Base-by-base conservation (phyloP, 2,329 filamentous ascomycete genomes). In the Aureobasidium namibiae region DNA sequence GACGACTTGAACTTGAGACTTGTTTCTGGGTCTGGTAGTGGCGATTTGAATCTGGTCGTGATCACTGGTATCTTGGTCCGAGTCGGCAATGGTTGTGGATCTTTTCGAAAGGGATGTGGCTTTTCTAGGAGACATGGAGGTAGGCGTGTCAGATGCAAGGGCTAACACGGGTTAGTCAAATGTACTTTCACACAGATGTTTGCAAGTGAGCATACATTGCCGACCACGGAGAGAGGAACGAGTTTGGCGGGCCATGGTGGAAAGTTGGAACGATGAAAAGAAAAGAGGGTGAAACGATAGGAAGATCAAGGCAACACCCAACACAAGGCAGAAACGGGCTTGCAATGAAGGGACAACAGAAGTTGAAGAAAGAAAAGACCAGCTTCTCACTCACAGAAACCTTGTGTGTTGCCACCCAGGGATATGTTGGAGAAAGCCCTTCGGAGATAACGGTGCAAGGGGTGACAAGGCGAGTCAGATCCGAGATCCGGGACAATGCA, bases 1-100 rank as follows among this genome's bases (percentile, higher is more conserved):
- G 26, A 59, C 46, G 31, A 59, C 57, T 38, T 53, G 46, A n/a
- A 59, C 57, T 53, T 59, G 21, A n/a, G 38, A 31, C 16, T 46
- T 45, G 26, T 38, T 21, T 45, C 38, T 50, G 39, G 52, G 7
- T 16, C 31, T 52, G 36, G 38, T 29, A 11, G 45, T 24, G 29
- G 36, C 45, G 21, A 18, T 24, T 13, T 24, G 9, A 3, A 18
- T 16, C 29, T 53, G 44, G 9, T 59, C 57, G 26, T 33, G 46
- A 26, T 59, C 44, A 29, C 41, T 57, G 23, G n/a, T 10, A n/a
- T 39, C 57, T 23, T 44, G 48, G 31, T 52, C 57, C 13, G 39
- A 52, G 36, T 53, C 57, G 16, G 26, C 46, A 39, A 59, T 41
- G 13, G 29, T 59, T 50, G 45, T 42, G 10, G 45, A 44, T 39